Evolutionary conservation across 1,284 basidiomycete genomes (phyloP).

Genomic region (Athelia psychrophila): DNA sequence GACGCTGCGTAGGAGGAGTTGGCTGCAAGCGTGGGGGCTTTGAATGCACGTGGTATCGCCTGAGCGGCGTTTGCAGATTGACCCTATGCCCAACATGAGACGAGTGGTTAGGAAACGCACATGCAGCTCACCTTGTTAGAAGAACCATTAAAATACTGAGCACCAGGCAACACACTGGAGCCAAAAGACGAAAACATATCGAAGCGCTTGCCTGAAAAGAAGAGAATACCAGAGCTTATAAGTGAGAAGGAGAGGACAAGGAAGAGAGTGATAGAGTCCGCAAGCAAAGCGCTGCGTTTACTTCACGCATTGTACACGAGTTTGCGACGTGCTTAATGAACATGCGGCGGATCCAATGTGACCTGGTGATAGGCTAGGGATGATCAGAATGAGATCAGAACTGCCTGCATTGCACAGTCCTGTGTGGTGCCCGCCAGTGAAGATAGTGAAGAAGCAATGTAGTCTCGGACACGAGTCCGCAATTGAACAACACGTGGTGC

Average conservation of each 20-base stretch:
- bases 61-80: too few species aligned
- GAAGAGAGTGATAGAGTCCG: too few species aligned
- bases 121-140: neutral
- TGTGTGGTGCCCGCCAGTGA: too few species aligned
- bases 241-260: neutral
- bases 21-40: constrained; percentile 37
- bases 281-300: constrained; percentile 7
- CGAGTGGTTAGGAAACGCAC: too few species aligned
- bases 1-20: constrained; percentile 15
- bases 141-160: neutral
- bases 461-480: too few species aligned
- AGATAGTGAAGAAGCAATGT: too few species aligned
- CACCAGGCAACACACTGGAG: neutral
- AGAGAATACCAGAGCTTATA: neutral
- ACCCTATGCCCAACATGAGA: too few species aligned
- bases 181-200: constrained; percentile 1
- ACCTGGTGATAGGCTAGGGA: neutral
- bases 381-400: constrained; percentile 29
- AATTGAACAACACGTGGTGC: too few species aligned
- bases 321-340: constrained; percentile 29
- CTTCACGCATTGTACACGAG: constrained; percentile 31
- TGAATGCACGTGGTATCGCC: constrained; percentile 41
- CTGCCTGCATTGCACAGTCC: neutral
- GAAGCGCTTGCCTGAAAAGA: neutral
- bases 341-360: constrained; percentile 30